phyloP scores from a whole-genome alignment of 1,139 yeast genomes.

The Lodderomyces jiufengensis region DNA sequence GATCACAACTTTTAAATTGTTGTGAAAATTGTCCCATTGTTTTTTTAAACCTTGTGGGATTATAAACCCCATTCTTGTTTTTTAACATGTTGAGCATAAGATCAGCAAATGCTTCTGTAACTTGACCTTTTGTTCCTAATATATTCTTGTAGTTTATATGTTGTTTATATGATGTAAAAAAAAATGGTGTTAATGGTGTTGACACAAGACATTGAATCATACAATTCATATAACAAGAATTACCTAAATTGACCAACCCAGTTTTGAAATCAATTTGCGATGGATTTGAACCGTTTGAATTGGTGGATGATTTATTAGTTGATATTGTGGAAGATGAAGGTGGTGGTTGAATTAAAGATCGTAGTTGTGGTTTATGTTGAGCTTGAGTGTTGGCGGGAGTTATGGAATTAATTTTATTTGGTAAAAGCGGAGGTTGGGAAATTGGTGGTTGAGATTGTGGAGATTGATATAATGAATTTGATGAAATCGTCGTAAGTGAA shows the following conservation, averaged over 20 bases:
- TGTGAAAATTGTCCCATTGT: conserved; percentile 64
- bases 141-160: conserved; percentile 74
- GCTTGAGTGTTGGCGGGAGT: conserved; percentile 2
- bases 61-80: conserved; percentile 45
- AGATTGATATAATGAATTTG: not conserved
- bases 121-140: conserved; percentile 78
- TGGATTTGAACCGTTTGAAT: conserved; percentile 5
- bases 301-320: conserved; percentile 6
- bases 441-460: conserved; percentile 2
- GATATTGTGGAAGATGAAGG: conserved; percentile 15
- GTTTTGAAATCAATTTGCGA: conserved; percentile 37
- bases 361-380: conserved; percentile 5
- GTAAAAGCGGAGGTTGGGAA: not conserved
- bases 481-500: not conserved
- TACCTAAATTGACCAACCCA: conserved; percentile 81
- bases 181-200: conserved; percentile 39
- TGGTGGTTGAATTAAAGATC: conserved; percentile 1
- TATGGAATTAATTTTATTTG: conserved; percentile 1
- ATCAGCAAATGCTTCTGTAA: conserved; percentile 71
- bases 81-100: conserved; percentile 59
- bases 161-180: conserved; percentile 54
- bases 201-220: conserved; percentile 75
- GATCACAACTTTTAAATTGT: conserved; percentile 69
- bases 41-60: conserved; percentile 58
- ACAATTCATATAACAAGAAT: conserved; percentile 93